Conservation (phyloP, 257 asterid genomes). For the Rehmannia glutinosa region DNA sequence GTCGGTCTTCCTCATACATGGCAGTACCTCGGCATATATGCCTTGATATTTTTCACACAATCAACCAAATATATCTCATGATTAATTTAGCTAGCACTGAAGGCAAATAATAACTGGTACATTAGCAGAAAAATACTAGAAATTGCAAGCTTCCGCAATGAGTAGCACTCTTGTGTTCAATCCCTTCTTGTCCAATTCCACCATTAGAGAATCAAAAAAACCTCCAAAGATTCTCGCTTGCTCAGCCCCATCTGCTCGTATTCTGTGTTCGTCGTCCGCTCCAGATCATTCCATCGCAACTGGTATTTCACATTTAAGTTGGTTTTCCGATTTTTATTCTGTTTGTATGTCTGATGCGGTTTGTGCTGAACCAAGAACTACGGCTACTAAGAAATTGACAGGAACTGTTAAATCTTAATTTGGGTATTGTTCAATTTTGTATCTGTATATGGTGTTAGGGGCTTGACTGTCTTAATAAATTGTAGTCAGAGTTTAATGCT, state of each 20-base stretch:
- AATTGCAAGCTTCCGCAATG: conserved; percentile 17
- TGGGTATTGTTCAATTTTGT: too few species aligned
- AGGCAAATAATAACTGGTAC: neutral
- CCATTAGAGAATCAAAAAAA: conserved; percentile 33
- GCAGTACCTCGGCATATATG: too few species aligned
- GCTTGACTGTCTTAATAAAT: too few species aligned
- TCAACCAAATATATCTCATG: neutral
- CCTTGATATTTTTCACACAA: neutral
- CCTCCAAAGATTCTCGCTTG: conserved; percentile 20
- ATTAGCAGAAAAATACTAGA: neutral
- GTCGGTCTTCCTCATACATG: too few species aligned
- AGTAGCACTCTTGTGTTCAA: conserved; percentile 32
- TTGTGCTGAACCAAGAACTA: too few species aligned
- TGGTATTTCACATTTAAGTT: conserved; percentile 30
- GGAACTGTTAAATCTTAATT: too few species aligned
- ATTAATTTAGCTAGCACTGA: neutral
- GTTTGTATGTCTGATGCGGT: neutral
- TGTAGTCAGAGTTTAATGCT: too few species aligned
- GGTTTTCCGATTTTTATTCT: neutral
- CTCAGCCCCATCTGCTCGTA: conserved; percentile 18
- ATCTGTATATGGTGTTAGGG: too few species aligned
- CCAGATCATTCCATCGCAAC: conserved; percentile 43
- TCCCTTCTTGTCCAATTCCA: conserved; percentile 31
- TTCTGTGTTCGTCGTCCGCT: conserved; percentile 47
- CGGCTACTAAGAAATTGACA: too few species aligned